These are phyloP conservation scores for Primulina eburnea DNA, from an alignment of 257 asterid species.

Conservation along the genomic window DNA sequence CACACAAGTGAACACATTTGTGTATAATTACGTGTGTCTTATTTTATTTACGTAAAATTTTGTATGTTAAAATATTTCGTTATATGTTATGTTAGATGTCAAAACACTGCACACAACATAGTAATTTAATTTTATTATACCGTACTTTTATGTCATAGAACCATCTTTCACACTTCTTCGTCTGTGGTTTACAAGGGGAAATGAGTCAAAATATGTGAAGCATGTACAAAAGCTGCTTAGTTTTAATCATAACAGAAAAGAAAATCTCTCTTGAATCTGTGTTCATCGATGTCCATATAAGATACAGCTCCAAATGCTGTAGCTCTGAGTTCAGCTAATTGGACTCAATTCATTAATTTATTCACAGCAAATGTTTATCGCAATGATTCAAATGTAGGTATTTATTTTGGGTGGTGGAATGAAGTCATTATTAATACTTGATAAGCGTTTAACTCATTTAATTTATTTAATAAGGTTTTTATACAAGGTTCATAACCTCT, in stretches of 20 bases:
- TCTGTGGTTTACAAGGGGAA: constrained; percentile 40
- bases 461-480: too few species aligned
- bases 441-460: not conserved
- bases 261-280: constrained; percentile 84
- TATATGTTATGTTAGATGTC: too few species aligned
- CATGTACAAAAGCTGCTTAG: not conserved
- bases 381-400: not conserved
- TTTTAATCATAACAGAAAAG: constrained; percentile 67
- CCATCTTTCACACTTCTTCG: constrained; percentile 69
- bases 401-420: not conserved
- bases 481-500: too few species aligned
- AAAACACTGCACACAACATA: too few species aligned
- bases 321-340: constrained; percentile 32
- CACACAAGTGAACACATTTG: too few species aligned
- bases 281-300: constrained; percentile 69
- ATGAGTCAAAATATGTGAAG: constrained; percentile 7
- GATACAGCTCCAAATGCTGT: too few species aligned
- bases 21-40: too few species aligned
- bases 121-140: too few species aligned
- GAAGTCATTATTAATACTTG: too few species aligned
- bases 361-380: not conserved
- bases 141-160: too few species aligned
- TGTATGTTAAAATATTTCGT: too few species aligned
- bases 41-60: too few species aligned
- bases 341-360: constrained; percentile 12